Conservation (phyloP, 257 asterid species). For the Scutellaria minor region DNA sequence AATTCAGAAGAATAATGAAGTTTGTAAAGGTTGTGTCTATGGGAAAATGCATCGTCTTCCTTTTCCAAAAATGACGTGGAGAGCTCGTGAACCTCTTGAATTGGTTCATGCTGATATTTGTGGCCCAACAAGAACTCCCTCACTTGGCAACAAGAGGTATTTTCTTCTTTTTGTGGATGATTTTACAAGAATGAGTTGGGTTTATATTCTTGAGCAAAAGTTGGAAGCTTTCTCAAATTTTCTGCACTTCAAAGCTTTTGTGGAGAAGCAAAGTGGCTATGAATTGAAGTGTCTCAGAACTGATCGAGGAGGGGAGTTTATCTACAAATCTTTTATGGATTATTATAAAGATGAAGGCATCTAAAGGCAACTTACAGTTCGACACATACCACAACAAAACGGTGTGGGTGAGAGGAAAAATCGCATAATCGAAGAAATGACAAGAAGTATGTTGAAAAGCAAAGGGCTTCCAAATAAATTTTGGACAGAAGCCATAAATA, state of each 20-base stretch:
- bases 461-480: conserved; percentile 15
- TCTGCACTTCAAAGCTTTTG: conserved; percentile 15
- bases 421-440: conserved; percentile 16
- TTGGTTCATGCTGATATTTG: conserved; percentile 32
- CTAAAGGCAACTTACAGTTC: neutral
- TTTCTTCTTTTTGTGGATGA: conserved; percentile 15
- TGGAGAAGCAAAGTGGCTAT: conserved; percentile 12
- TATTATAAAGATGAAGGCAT: conserved; percentile 26
- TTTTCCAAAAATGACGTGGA: conserved; percentile 9
- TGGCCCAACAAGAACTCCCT: conserved; percentile 21
- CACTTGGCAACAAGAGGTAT: neutral
- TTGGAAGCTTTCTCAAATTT: conserved; percentile 1
- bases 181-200: conserved; percentile 23
- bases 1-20: neutral
- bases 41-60: conserved; percentile 32
- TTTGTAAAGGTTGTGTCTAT: conserved; percentile 24
- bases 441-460: conserved; percentile 19
- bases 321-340: conserved; percentile 6
- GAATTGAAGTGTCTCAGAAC: conserved; percentile 11
- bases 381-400: conserved; percentile 29
- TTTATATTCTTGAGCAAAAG: conserved; percentile 19
- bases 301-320: conserved; percentile 29
- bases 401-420: conserved; percentile 3
- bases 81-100: conserved; percentile 20
- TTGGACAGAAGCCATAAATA: conserved; percentile 28